A percentile compares a stretch with the other conserved stretches of the same genome.
Conservation (phyloP, 352 stramenopile genomes). For the Pythium aristosporum region DNA sequence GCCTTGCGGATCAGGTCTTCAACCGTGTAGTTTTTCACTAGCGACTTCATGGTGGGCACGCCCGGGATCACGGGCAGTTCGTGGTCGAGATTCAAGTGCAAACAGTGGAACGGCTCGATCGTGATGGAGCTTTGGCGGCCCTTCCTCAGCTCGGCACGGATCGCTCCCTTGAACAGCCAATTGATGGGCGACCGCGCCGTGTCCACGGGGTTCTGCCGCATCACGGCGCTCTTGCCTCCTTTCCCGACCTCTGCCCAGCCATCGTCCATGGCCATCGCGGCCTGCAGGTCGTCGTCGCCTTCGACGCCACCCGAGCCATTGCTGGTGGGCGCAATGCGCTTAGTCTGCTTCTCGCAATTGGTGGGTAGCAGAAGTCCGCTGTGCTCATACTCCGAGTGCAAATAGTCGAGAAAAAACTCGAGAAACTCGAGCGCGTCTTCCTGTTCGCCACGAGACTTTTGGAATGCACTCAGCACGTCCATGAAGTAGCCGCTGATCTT, state of each 20-base stretch:
- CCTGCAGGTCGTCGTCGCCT: conserved; percentile 12
- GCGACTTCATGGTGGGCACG: conserved; percentile 33
- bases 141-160: conserved; percentile 79
- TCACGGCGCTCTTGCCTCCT: conserved; percentile 70
- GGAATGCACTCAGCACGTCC: conserved; percentile 77
- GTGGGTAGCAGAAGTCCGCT: conserved; percentile 57
- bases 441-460: conserved; percentile 79
- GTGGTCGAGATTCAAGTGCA: conserved; percentile 78
- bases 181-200: conserved; percentile 72
- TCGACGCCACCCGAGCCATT: not conserved
- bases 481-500: conserved; percentile 82
- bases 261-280: conserved; percentile 44
- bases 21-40: conserved; percentile 54
- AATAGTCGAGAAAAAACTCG: conserved; percentile 83
- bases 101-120: conserved; percentile 85
- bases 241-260: conserved; percentile 81
- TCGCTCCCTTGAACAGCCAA: conserved; percentile 80
- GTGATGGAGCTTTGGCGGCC: conserved; percentile 76
- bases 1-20: conserved; percentile 76
- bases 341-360: conserved; percentile 66
- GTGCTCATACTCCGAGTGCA: conserved; percentile 81
- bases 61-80: conserved; percentile 32
- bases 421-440: conserved; percentile 86
- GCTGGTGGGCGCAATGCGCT: conserved; percentile 21
- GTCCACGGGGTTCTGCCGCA: conserved; percentile 74